phyloP scores from a whole-genome alignment of 2,329 filamentous ascomycete species.

The Fusarium sp. region DNA sequence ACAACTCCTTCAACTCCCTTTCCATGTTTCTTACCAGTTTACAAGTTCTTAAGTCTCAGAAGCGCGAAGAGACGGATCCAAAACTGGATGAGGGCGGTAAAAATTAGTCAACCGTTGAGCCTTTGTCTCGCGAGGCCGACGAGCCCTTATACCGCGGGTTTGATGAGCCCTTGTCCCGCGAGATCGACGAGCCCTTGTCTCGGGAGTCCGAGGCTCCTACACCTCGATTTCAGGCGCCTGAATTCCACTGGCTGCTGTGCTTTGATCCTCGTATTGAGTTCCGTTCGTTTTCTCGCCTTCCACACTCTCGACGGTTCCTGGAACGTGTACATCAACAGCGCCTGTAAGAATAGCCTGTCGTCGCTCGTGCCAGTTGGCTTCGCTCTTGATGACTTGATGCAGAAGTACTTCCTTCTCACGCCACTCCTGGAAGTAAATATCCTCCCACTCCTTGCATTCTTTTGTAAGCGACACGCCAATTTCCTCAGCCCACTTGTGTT shows the following conservation, averaged over 20 bases:
- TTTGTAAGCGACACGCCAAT: constrained; percentile 71
- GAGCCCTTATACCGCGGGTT: too few species aligned
- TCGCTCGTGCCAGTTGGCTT: constrained; percentile 72
- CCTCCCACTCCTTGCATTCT: constrained; percentile 75
- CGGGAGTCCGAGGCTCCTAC: neutral
- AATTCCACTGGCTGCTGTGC: constrained; percentile 16
- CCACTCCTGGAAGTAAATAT: constrained; percentile 77
- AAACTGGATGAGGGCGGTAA: too few species aligned
- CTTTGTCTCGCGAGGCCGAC: too few species aligned
- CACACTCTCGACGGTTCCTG: constrained; percentile 46
- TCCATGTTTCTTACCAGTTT: constrained; percentile 12
- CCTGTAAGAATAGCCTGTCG: constrained; percentile 65
- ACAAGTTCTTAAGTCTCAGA: neutral
- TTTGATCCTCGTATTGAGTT: constrained; percentile 28
- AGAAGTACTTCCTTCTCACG: constrained; percentile 81
- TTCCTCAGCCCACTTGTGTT: constrained; percentile 77
- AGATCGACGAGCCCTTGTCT: too few species aligned
- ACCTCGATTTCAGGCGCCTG: constrained; percentile 7
- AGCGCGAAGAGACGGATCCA: neutral
- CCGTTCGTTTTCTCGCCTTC: constrained; percentile 43
- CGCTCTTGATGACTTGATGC: constrained; percentile 75
- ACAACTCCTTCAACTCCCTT: constrained; percentile 45
- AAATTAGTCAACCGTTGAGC: too few species aligned
- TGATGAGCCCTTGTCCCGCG: too few species aligned
- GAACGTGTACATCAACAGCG: constrained; percentile 58